These are phyloP conservation scores for Hypoxylon sp. DNA, from an alignment of 2,329 filamentous ascomycete species.

Conservation along the genomic window DNA sequence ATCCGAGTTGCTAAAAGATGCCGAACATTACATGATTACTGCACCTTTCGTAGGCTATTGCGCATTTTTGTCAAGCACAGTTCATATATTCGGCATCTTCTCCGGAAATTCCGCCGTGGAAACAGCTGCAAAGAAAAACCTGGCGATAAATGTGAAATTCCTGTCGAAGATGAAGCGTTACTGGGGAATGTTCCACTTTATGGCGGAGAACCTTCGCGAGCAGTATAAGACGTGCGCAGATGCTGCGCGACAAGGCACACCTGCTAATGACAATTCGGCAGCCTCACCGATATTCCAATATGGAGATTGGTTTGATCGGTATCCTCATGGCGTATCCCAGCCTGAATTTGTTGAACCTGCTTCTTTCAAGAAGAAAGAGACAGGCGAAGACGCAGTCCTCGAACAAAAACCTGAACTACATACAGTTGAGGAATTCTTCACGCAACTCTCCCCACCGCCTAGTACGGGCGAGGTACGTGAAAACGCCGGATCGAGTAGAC, in stretches of 20 bases:
- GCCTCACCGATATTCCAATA: constrained; percentile 87
- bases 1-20: constrained; percentile 85
- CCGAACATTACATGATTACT: constrained; percentile 83
- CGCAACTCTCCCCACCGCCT: constrained; percentile 78
- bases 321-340: constrained; percentile 90
- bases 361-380: constrained; percentile 77
- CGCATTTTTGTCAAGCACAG: constrained; percentile 91
- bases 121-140: constrained; percentile 83
- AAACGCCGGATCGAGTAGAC: constrained; percentile 53
- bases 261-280: constrained; percentile 62
- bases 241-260: constrained; percentile 78
- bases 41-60: constrained; percentile 96
- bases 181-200: constrained; percentile 99
- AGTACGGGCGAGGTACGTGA: constrained; percentile 61
- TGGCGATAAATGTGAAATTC: constrained; percentile 90
- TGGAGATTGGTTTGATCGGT: constrained; percentile 96
- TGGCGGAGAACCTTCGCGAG: constrained; percentile 92
- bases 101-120: constrained; percentile 85
- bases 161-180: constrained; percentile 95
- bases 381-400: constrained; percentile 87
- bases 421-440: constrained; percentile 95
- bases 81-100: constrained; percentile 95
- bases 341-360: constrained; percentile 86
- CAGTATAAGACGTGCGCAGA: constrained; percentile 90
- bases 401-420: constrained; percentile 92